Evolutionary conservation across 2,329 filamentous ascomycete genomes (phyloP).

Genomic region (Zymoseptoria brevis): DNA sequence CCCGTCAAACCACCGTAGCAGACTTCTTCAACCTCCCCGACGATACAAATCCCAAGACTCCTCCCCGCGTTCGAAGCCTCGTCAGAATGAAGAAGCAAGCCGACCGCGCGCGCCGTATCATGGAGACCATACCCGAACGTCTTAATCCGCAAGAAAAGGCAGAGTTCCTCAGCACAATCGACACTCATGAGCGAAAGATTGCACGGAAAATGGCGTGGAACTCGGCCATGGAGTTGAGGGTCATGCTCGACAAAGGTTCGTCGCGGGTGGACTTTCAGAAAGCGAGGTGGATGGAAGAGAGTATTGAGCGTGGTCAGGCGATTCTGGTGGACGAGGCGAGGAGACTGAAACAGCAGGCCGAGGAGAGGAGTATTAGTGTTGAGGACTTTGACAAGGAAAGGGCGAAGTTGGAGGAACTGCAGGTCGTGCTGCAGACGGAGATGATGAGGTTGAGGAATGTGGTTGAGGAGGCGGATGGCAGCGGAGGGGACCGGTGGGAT

Average conservation of each 20-base stretch:
- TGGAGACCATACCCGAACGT: not conserved
- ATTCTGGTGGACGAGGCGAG: constrained; percentile 18
- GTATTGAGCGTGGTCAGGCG: constrained; percentile 22
- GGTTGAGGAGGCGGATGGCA: constrained; percentile 19
- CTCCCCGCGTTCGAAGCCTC: constrained; percentile 12
- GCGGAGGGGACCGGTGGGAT: not conserved
- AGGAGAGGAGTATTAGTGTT: constrained; percentile 11
- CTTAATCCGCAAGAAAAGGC: constrained; percentile 4
- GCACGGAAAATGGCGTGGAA: constrained; percentile 17
- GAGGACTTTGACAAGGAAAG: constrained; percentile 13
- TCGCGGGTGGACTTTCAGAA: constrained; percentile 13
- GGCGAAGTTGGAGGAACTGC: constrained; percentile 11
- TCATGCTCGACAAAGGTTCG: constrained; percentile 24
- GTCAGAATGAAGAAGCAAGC: constrained; percentile 5
- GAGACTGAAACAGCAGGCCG: constrained; percentile 6
- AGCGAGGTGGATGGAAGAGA: constrained; percentile 21
- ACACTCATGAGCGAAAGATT: constrained; percentile 11
- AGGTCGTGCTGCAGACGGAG: constrained; percentile 18
- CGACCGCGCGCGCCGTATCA: not conserved
- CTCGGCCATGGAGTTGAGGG: constrained; percentile 18
- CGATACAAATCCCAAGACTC: not conserved
- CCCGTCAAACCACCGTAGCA: constrained; percentile 14
- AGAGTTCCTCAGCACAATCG: constrained; percentile 6
- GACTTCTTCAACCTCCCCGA: constrained; percentile 18
- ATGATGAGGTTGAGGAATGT: constrained; percentile 20